Evolutionary conservation across 148 eudicot genomes (phyloP).

Genomic region (Fallopia convolvulus): DNA sequence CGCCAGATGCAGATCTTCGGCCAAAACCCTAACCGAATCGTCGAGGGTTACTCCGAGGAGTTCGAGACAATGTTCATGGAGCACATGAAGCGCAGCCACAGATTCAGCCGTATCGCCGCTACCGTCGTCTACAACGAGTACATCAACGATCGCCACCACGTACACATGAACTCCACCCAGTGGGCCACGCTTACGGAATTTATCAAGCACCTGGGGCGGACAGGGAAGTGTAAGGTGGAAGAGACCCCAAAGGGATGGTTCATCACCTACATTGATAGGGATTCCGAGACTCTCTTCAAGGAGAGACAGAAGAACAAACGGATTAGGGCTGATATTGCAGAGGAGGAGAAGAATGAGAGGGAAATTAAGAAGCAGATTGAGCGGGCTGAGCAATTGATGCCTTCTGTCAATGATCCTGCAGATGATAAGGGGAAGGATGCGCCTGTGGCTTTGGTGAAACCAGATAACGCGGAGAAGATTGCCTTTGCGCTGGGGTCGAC

Average conservation of each 20-base stretch:
- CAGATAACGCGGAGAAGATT: conserved; percentile 37
- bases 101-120: conserved; percentile 78
- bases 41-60: conserved; percentile 76
- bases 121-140: conserved; percentile 90
- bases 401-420: neutral
- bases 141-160: conserved; percentile 65
- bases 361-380: conserved; percentile 76
- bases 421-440: conserved; percentile 12
- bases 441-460: conserved; percentile 19
- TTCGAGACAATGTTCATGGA: conserved; percentile 64
- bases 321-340: conserved; percentile 61
- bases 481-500: conserved; percentile 29
- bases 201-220: conserved; percentile 65
- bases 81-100: conserved; percentile 80
- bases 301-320: conserved; percentile 78
- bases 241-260: conserved; percentile 93
- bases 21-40: conserved; percentile 68
- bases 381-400: conserved; percentile 44
- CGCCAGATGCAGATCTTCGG: conserved; percentile 90
- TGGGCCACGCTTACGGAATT: conserved; percentile 86
- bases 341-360: conserved; percentile 86
- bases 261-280: conserved; percentile 79
- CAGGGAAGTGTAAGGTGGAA: conserved; percentile 84
- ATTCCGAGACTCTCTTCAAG: conserved; percentile 88
- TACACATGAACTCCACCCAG: conserved; percentile 88